phyloP scores from a whole-genome alignment of 192 early-diverging fungal species.

The Rhizophagus clarus region DNA sequence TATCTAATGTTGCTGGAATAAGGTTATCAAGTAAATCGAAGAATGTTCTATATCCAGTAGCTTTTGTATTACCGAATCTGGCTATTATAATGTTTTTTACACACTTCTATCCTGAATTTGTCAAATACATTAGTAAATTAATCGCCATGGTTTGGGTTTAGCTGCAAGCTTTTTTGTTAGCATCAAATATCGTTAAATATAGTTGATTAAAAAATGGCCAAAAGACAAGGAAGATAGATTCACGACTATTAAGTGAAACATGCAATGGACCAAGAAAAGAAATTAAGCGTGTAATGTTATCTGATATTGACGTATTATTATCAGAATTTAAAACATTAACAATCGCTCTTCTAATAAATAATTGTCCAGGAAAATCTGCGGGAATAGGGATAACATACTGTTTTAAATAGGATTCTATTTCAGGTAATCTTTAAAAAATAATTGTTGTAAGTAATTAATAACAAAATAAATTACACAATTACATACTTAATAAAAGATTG shows the following conservation, averaged over 20 bases:
- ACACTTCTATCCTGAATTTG: background rate
- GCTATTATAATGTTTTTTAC: background rate
- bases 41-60: background rate
- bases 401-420: background rate
- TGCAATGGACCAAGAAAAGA: no score
- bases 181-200: slow-evolving; percentile 1
- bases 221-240: slow-evolving; percentile 4
- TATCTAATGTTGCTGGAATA: background rate
- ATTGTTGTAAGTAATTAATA: background rate
- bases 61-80: slow-evolving; percentile 6
- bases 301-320: no score
- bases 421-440: slow-evolving; percentile 3
- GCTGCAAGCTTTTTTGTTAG: slow-evolving; percentile 7
- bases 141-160: background rate
- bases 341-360: slow-evolving; percentile 3
- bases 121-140: slow-evolving; percentile 16
- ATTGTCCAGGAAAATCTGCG: slow-evolving; percentile 1
- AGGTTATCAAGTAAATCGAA: slow-evolving; percentile 3
- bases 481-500: background rate
- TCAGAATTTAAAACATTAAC: background rate
- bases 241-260: no score
- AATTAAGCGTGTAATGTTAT: background rate
- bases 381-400: background rate
- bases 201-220: slow-evolving; percentile 7
- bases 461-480: background rate